Percentiles rank a stretch among this genome's conserved stretches.
These are phyloP conservation scores for Diaporthe eres DNA, from an alignment of 2,329 filamentous ascomycete genomes.

Conservation along the genomic window DNA sequence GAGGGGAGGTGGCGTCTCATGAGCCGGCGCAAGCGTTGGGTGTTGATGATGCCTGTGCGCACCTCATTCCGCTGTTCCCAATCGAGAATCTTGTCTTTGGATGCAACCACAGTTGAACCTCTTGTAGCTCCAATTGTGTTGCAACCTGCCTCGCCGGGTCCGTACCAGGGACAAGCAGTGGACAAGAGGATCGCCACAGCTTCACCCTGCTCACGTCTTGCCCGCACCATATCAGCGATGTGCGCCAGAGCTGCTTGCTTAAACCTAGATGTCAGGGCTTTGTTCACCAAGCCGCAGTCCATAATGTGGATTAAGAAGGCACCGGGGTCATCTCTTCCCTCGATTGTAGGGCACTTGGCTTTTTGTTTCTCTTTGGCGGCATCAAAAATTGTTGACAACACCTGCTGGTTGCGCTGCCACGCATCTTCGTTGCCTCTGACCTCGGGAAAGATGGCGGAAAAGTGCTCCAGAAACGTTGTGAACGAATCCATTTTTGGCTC, in stretches of 20 bases:
- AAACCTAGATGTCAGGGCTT: fast-evolving
- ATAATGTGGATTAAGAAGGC: not conserved
- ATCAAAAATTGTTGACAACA: not conserved
- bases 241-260: not conserved
- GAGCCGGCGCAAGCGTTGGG: not conserved
- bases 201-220: not conserved
- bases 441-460: too few relatives aligned
- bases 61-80: not conserved
- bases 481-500: too few relatives aligned
- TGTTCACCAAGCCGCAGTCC: not conserved
- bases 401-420: not conserved
- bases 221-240: not conserved
- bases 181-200: not conserved
- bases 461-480: not conserved
- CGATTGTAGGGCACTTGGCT: too few relatives aligned
- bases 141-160: too few relatives aligned
- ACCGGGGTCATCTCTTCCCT: not conserved
- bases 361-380: too few relatives aligned
- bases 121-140: not conserved
- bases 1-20: not conserved
- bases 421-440: too few relatives aligned
- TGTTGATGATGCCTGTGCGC: not conserved
- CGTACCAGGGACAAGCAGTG: too few relatives aligned
- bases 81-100: not conserved
- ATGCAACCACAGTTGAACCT: not conserved